phyloP scores from a whole-genome alignment of 768 basidiomycete species.

The Rickenella mellea region DNA sequence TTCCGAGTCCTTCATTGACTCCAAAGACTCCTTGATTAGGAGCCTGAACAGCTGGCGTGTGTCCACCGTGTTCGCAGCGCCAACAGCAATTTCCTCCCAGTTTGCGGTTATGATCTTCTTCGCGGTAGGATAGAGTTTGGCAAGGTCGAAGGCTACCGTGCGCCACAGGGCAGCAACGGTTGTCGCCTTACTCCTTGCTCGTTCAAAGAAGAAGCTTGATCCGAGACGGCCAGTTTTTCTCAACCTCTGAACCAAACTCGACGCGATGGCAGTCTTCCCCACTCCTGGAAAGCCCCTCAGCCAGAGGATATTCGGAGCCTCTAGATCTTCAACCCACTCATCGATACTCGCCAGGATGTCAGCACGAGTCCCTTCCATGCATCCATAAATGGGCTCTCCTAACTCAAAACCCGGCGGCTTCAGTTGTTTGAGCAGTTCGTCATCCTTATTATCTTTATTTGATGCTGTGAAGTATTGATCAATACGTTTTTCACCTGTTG shows the following conservation, averaged over 20 bases:
- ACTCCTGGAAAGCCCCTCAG: constrained; percentile 9
- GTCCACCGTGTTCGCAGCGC: constrained; percentile 9
- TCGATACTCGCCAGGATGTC: constrained; percentile 4
- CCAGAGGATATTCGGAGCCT: constrained; percentile 14
- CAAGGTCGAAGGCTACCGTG: constrained; percentile 12
- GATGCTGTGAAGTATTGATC: too few relatives aligned
- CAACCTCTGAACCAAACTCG: not conserved
- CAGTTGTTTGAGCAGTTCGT: too few relatives aligned
- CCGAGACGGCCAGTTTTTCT: not conserved
- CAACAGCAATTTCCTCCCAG: constrained; percentile 11
- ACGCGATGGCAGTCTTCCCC: constrained; percentile 13
- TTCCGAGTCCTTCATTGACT: not conserved
- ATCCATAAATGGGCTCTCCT: too few relatives aligned
- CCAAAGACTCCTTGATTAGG: constrained; percentile 14
- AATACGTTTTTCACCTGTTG: too few relatives aligned
- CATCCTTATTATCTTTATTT: too few relatives aligned
- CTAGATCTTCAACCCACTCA: constrained; percentile 23
- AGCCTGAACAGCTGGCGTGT: constrained; percentile 9
- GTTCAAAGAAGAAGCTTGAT: constrained; percentile 5
- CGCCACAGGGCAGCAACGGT: constrained; percentile 2
- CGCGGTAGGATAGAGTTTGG: constrained; percentile 4
- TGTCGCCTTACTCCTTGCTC: not conserved
- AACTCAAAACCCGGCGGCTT: too few relatives aligned
- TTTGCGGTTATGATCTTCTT: constrained; percentile 6
- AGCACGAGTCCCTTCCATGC: constrained; percentile 5